A percentile compares a stretch with the other conserved stretches of the same genome.
Evolutionary conservation across 2,329 filamentous ascomycete species (phyloP).

Genomic region (Neurospora sp.): DNA sequence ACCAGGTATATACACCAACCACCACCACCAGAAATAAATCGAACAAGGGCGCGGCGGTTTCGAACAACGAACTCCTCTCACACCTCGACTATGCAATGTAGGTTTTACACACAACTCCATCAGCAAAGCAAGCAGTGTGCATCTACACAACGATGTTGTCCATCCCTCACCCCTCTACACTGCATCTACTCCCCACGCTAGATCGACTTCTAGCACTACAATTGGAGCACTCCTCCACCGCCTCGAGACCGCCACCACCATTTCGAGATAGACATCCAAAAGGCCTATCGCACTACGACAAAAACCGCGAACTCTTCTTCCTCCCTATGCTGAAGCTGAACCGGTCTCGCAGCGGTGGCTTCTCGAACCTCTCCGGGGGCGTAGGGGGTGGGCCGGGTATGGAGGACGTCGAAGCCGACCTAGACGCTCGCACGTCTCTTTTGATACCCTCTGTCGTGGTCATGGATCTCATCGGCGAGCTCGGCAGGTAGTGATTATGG

Average conservation of each 20-base stretch:
- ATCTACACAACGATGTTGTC: background rate
- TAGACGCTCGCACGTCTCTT: background rate
- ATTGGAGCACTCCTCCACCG: background rate
- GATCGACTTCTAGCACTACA: background rate
- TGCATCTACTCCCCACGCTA: background rate
- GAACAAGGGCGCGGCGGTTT: background rate
- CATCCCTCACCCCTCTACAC: background rate
- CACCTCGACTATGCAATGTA: background rate
- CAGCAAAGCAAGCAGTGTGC: background rate
- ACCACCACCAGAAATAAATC: no score
- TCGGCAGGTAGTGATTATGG: background rate
- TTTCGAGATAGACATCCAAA: slow-evolving; percentile 2
- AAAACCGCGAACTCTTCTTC: slow-evolving; percentile 55
- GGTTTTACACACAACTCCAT: background rate
- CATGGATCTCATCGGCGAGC: slow-evolving; percentile 1
- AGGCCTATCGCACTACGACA: slow-evolving; percentile 19
- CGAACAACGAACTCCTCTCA: background rate
- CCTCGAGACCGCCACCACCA: background rate
- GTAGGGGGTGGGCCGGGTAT: background rate
- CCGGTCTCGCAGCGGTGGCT: slow-evolving; percentile 45
- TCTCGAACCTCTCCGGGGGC: slow-evolving; percentile 20
- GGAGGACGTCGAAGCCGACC: background rate
- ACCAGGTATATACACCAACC: background rate
- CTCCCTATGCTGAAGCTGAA: slow-evolving; percentile 58
- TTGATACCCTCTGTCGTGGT: slow-evolving; percentile 11